A percentile compares a stretch with the other conserved stretches of the same genome.
Conservation (phyloP, 768 basidiomycete genomes). For the Mycena venus region DNA sequence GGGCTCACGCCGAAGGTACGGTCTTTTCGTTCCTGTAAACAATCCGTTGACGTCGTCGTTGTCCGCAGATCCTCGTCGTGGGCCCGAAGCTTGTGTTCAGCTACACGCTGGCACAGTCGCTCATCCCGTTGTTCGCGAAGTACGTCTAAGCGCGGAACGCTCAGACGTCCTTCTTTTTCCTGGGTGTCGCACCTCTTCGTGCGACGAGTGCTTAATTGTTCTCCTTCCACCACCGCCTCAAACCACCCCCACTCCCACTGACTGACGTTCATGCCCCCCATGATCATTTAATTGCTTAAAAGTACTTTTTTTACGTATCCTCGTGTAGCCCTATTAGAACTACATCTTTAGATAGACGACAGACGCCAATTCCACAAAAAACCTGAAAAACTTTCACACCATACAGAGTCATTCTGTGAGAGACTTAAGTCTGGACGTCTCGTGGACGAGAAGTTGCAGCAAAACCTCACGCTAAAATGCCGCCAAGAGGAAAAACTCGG, state of each 20-base stretch:
- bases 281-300: not conserved
- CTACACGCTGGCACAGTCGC: constrained; percentile 95
- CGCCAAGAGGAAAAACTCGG: no score
- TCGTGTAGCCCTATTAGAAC: constrained; percentile 28
- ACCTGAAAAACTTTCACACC: not conserved
- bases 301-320: not conserved
- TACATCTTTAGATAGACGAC: constrained; percentile 16
- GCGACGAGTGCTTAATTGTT: no score
- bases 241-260: constrained; percentile 15
- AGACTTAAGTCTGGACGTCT: no score
- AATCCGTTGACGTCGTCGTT: no score
- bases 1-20: constrained; percentile 94
- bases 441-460: no score
- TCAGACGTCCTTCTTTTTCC: not conserved
- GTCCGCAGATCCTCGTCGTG: constrained; percentile 86
- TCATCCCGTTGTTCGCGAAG: constrained; percentile 93
- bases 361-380: not conserved
- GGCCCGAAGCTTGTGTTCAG: constrained; percentile 99
- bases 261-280: not conserved
- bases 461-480: no score
- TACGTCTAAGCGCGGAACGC: constrained; percentile 68
- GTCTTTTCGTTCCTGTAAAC: constrained; percentile 29
- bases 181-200: no score
- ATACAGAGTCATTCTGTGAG: no score
- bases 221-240: not conserved